phyloP scores from a whole-genome alignment of 1,139 yeast genomes.

The Meyerozyma sp. region DNA sequence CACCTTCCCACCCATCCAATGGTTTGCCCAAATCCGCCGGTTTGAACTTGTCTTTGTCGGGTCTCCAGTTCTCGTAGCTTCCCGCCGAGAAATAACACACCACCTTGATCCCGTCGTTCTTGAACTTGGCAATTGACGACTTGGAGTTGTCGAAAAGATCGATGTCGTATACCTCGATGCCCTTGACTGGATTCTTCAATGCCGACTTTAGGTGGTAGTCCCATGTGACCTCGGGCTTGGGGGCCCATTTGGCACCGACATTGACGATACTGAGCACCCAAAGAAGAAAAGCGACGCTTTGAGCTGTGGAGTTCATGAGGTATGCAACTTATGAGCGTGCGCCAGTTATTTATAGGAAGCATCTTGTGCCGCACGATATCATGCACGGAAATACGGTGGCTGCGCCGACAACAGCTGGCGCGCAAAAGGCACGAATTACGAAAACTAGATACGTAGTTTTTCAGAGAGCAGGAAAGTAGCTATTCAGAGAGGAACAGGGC shows the following conservation, averaged over 20 bases:
- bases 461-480: no score
- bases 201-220: not conserved
- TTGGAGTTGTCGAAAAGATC: constrained; percentile 14
- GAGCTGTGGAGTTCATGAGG: no score
- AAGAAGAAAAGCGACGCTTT: not conserved
- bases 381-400: not conserved
- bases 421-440: no score
- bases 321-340: not conserved
- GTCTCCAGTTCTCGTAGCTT: constrained; percentile 18
- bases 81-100: constrained; percentile 22
- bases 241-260: not conserved
- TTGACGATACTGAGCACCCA: not conserved
- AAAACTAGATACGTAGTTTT: no score
- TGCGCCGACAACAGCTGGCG: not conserved
- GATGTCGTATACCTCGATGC: constrained; percentile 7
- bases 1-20: constrained; percentile 19
- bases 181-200: not conserved
- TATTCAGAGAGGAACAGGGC: no score
- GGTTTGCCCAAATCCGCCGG: constrained; percentile 13
- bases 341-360: not conserved
- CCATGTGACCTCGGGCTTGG: not conserved
- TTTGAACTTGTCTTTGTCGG: constrained; percentile 11
- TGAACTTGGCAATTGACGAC: constrained; percentile 8
- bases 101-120: constrained; percentile 12
- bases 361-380: not conserved